phyloP scores from a whole-genome alignment of 2,329 filamentous ascomycete genomes.

The Geoglossum cookeanum region DNA sequence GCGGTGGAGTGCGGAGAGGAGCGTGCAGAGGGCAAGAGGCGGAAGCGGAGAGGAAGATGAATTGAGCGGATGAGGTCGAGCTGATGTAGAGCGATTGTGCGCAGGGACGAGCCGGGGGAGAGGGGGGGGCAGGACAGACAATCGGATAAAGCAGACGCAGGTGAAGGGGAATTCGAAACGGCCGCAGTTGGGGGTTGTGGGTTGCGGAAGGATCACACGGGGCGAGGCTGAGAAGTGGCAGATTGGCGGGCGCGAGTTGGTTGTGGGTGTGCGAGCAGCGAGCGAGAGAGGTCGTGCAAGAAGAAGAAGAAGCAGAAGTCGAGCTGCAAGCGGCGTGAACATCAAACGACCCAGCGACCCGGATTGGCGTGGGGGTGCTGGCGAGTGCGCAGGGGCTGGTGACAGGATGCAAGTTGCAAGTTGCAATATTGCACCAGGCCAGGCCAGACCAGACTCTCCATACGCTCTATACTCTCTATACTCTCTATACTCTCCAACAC shows the following conservation, averaged over 20 bases:
- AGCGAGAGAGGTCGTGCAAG: not conserved
- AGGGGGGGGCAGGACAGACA: not conserved
- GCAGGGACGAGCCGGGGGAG: no score
- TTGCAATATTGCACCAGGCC: no score
- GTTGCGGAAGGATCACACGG: not conserved
- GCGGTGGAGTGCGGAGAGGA: no score
- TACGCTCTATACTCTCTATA: no score
- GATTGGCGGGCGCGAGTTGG: not conserved
- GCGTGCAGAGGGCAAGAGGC: no score
- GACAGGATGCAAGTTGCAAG: no score
- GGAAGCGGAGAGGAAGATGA: no score
- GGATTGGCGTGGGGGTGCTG: not conserved
- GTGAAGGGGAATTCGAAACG: not conserved
- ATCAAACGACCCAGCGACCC: not conserved
- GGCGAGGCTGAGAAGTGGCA: not conserved
- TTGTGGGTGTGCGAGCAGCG: not conserved
- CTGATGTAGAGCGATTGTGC: no score
- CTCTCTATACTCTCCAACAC: no score
- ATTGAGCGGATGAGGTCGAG: no score
- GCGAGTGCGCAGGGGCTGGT: not conserved
- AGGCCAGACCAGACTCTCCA: no score
- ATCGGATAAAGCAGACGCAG: not conserved
- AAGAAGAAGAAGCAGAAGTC: not conserved
- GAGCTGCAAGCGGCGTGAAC: not conserved
- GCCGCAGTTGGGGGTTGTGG: not conserved